phyloP scores from a whole-genome alignment of 2,329 filamentous ascomycete species.

The Fusarium acutatum region DNA sequence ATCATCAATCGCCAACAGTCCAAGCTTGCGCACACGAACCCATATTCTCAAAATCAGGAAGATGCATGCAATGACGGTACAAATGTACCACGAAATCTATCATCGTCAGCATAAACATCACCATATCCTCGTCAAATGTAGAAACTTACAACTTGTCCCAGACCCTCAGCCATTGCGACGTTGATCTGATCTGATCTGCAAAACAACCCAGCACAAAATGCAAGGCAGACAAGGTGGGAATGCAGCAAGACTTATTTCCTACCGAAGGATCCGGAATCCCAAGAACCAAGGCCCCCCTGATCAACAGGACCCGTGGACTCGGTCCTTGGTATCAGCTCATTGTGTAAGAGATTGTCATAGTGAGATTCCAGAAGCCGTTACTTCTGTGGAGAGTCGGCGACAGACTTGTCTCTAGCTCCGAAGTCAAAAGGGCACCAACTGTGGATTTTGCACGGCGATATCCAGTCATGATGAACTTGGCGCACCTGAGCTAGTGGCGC shows the following conservation, averaged over 20 bases:
- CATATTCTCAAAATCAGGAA: conserved; percentile 31
- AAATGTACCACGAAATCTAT: conserved; percentile 39
- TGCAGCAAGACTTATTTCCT: conserved; percentile 27
- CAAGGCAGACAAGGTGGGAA: background rate
- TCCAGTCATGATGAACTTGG: background rate
- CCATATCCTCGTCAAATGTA: fast-evolving
- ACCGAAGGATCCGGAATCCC: background rate
- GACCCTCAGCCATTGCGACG: conserved; percentile 37
- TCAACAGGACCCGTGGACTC: background rate
- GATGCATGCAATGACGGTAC: conserved; percentile 27
- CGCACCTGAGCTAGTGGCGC: background rate
- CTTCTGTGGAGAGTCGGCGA: background rate
- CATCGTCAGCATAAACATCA: background rate
- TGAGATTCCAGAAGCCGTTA: background rate
- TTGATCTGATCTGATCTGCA: conserved; percentile 12
- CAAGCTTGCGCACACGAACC: conserved; percentile 32
- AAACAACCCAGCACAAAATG: background rate
- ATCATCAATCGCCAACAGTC: conserved; percentile 27
- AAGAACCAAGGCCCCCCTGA: background rate
- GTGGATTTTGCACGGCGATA: background rate
- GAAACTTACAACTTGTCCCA: conserved; percentile 35
- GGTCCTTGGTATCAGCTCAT: background rate
- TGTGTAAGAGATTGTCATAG: background rate
- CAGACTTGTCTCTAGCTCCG: background rate
- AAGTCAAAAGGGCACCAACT: conserved; percentile 1